A percentile compares a stretch with the other conserved stretches of the same genome.
Evolutionary conservation across 352 stramenopile genomes (phyloP).

Genomic region (Globisporangium viniferum): DNA sequence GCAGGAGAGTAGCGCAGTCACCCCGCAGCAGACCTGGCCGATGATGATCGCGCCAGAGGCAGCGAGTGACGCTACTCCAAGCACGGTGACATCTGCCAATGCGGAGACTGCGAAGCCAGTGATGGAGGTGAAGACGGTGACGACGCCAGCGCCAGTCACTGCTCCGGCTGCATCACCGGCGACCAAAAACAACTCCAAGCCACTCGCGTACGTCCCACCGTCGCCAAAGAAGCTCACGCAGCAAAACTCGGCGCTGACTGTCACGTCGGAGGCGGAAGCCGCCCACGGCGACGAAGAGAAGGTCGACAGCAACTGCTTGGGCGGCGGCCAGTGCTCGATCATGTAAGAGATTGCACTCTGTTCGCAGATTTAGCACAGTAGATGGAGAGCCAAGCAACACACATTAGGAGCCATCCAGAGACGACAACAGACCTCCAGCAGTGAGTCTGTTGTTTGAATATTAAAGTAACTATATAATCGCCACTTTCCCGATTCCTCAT

Average conservation of each 20-base stretch:
- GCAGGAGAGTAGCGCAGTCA: background rate
- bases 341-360: constrained; percentile 32
- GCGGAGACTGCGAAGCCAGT: background rate
- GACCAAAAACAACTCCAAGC: background rate
- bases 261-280: constrained; percentile 15
- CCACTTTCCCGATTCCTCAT: background rate
- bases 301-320: constrained; percentile 37
- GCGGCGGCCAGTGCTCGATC: constrained; percentile 44
- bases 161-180: background rate
- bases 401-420: background rate
- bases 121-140: background rate
- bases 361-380: background rate
- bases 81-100: background rate
- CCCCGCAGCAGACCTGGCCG: background rate
- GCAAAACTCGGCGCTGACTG: constrained; percentile 12
- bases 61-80: background rate
- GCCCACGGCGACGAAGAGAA: constrained; percentile 17
- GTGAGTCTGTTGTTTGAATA: background rate
- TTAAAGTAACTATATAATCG: constrained; percentile 7
- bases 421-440: background rate
- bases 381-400: background rate
- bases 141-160: background rate
- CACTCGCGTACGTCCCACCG: constrained; percentile 13
- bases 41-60: background rate
- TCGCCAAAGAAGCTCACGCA: constrained; percentile 16